Evolutionary conservation across 140 eudicot species (phyloP).

Genomic region (Cichorium intybus): DNA sequence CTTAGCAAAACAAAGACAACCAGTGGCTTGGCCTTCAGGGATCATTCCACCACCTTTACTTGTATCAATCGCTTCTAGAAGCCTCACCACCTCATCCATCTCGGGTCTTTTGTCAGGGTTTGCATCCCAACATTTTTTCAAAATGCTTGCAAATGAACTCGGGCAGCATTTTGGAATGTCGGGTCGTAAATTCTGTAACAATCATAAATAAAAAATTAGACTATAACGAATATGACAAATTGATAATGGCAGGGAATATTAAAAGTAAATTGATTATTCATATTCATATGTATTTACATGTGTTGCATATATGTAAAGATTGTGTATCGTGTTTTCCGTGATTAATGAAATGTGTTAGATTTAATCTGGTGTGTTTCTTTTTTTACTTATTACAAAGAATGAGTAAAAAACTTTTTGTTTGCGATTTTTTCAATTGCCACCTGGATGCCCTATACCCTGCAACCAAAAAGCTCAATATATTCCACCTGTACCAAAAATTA

Average conservation of each 20-base stretch:
- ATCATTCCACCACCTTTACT: constrained; percentile 96
- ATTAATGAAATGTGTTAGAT: no score
- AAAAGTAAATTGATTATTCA: no score
- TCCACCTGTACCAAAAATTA: no score
- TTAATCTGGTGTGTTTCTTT: no score
- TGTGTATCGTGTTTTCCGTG: no score
- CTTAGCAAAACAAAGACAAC: constrained; percentile 78
- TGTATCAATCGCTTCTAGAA: constrained; percentile 75
- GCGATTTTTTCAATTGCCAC: no score
- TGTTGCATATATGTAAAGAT: no score
- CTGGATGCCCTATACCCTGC: no score
- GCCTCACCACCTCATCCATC: constrained; percentile 84
- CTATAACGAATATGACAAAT: not conserved
- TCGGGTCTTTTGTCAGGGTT: constrained; percentile 84
- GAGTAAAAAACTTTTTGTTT: no score
- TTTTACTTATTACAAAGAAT: no score
- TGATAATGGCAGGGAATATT: not conserved
- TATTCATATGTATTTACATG: no score
- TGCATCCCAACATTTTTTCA: constrained; percentile 91
- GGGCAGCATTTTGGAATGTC: constrained; percentile 92
- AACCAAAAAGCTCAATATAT: no score
- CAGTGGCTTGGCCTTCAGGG: constrained; percentile 78
- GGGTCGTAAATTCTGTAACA: constrained; percentile 68
- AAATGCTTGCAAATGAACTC: constrained; percentile 56
- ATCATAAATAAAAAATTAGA: not conserved